phyloP scores from a whole-genome alignment of 2,329 filamentous ascomycete genomes.

The Cytospora leucostoma region DNA sequence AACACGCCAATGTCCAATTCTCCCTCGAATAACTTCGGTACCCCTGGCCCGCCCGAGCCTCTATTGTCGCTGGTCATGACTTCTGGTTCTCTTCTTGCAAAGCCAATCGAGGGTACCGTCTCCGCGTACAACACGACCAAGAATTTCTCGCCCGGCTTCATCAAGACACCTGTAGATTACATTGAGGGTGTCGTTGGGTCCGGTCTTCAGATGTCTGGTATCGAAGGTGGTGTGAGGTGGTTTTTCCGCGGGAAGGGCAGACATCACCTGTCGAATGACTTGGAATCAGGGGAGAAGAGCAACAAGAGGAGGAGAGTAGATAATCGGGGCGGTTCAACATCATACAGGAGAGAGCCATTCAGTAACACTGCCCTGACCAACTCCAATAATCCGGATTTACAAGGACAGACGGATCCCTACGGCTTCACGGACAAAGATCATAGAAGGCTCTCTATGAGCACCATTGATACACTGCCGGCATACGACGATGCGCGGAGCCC shows the following conservation, averaged over 20 bases:
- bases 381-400: constrained; percentile 9
- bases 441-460: constrained; percentile 67
- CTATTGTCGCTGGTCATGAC: constrained; percentile 84
- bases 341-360: constrained; percentile 34
- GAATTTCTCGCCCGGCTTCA: constrained; percentile 82
- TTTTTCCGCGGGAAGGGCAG: constrained; percentile 65
- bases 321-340: constrained; percentile 39
- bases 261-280: constrained; percentile 51
- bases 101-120: constrained; percentile 79
- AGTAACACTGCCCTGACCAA: constrained; percentile 32
- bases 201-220: constrained; percentile 81
- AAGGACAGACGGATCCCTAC: constrained; percentile 30
- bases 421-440: constrained; percentile 36
- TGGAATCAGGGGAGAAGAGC: constrained; percentile 48
- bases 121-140: constrained; percentile 87
- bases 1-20: constrained; percentile 44
- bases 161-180: constrained; percentile 82
- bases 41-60: constrained; percentile 62
- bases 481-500: constrained; percentile 80
- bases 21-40: constrained; percentile 41
- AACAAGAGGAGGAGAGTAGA: constrained; percentile 63
- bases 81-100: constrained; percentile 82
- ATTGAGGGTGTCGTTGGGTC: constrained; percentile 86
- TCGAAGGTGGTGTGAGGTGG: constrained; percentile 84
- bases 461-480: constrained; percentile 74